These are phyloP conservation scores for Prinsepia uniflora DNA, from an alignment of 306 rosid species.

Conservation along the genomic window DNA sequence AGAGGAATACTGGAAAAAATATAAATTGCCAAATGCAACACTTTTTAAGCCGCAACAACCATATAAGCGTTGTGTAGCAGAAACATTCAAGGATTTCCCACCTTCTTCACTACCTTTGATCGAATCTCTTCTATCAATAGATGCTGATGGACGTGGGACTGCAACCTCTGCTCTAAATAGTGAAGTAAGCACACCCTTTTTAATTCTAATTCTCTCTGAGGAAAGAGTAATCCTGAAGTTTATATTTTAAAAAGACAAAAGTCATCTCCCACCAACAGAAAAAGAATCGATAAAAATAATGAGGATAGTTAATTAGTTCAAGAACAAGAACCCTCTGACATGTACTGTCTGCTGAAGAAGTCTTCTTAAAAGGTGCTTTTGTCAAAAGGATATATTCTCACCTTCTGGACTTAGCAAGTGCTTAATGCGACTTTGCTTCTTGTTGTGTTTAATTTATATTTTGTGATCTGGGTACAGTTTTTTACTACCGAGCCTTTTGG, in stretches of 20 bases:
- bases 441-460: conserved; percentile 12
- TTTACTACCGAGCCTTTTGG: conserved; percentile 77
- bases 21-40: conserved; percentile 80
- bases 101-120: conserved; percentile 63
- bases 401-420: neutral
- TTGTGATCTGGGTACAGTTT: conserved; percentile 52
- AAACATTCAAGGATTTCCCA: conserved; percentile 71
- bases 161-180: conserved; percentile 65
- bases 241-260: neutral
- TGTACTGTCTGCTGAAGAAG: neutral
- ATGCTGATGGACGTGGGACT: conserved; percentile 65
- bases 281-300: neutral
- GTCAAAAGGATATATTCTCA: neutral
- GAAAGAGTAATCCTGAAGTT: neutral
- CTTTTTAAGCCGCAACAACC: conserved; percentile 92
- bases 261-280: neutral
- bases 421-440: neutral
- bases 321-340: neutral
- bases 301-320: conserved; percentile 4
- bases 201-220: neutral
- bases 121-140: conserved; percentile 79
- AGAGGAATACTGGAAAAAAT: conserved; percentile 86
- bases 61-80: conserved; percentile 53
- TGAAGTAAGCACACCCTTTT: conserved; percentile 55
- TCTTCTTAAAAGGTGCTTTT: neutral